Percentiles rank a stretch among this genome's conserved stretches.
Conservation (phyloP, 495 filamentous ascomycete species). For the Annulohypoxylon bovei region DNA sequence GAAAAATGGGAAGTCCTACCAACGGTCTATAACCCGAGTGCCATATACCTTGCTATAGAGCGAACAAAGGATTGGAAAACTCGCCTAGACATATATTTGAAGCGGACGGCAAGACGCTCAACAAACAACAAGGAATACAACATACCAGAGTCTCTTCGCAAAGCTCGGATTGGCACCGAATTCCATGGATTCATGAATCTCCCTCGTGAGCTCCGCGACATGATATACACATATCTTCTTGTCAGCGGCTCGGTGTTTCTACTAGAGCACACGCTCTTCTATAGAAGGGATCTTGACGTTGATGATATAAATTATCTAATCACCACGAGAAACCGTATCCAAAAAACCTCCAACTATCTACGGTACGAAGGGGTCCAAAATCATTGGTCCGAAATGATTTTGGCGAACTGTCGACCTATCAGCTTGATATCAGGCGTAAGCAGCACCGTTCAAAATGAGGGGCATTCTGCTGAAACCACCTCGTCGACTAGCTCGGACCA, state of each 20-base stretch:
- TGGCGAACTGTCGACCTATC: too few species aligned
- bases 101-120: background rate
- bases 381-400: too few species aligned
- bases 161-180: background rate
- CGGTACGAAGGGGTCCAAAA: too few species aligned
- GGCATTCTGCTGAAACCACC: too few species aligned
- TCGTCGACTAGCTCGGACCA: too few species aligned
- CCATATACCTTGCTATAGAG: background rate
- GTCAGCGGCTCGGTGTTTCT: background rate
- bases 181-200: conserved; percentile 11
- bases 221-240: conserved; percentile 9
- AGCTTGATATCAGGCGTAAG: too few species aligned
- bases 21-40: background rate
- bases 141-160: background rate
- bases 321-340: too few species aligned
- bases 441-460: too few species aligned
- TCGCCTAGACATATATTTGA: background rate
- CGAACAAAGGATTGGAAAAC: background rate
- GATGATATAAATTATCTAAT: too few species aligned
- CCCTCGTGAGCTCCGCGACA: background rate
- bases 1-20: background rate
- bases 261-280: too few species aligned
- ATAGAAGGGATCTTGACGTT: too few species aligned
- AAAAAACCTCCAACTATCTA: too few species aligned
- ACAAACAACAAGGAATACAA: background rate